Conservation (phyloP, 345 rosid genomes). For the Eucalyptus albens region DNA sequence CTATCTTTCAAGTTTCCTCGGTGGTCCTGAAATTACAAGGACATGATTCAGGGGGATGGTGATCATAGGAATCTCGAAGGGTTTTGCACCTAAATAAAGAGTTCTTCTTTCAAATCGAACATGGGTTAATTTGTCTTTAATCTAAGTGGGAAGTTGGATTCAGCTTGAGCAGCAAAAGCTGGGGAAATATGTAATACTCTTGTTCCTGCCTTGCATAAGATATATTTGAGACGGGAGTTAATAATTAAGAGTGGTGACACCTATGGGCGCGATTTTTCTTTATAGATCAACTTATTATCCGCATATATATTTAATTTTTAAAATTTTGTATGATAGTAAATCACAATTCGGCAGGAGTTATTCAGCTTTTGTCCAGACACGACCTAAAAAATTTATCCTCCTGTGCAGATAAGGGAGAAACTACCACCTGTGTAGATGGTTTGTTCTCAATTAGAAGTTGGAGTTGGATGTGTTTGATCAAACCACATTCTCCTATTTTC, state of each 20-base stretch:
- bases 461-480: neutral
- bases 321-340: neutral
- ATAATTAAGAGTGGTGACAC: neutral
- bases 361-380: neutral
- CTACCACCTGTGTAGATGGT: neutral
- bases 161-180: neutral
- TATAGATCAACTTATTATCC: neutral
- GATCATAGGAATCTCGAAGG: neutral
- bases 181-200: neutral
- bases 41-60: neutral
- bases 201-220: neutral
- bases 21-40: neutral
- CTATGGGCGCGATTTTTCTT: neutral
- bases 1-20: neutral
- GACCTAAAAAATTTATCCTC: neutral
- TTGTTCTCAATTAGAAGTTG: neutral
- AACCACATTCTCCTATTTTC: neutral
- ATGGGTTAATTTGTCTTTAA: neutral
- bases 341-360: neutral
- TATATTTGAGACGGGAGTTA: neutral
- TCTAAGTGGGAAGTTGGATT: neutral
- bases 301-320: neutral
- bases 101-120: neutral
- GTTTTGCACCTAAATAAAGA: neutral
- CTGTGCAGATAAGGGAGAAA: neutral